Evolutionary conservation across 768 basidiomycete genomes (phyloP), one percentile per base, ranked within the genome.

Genomic region (Lactarius evosmus): DNA sequence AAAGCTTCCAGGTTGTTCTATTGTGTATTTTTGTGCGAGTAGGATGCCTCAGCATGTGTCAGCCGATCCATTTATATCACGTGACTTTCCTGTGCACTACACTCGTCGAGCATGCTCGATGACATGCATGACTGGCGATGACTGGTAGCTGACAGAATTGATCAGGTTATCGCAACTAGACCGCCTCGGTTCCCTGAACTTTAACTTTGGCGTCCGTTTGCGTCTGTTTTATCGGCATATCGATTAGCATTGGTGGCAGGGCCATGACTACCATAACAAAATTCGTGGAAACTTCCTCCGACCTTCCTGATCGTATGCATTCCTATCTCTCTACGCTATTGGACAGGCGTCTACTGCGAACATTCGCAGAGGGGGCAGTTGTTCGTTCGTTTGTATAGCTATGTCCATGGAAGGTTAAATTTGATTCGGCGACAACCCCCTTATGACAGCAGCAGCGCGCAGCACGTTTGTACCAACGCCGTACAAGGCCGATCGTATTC

Each of bases 401-500:
- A 34, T 0, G 27, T 32, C 27, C 34, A 30, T 27, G 33, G 33
- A 33, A 41, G 36, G 33, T 16, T 64, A 32, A 30, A 30, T 54
- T 59, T 60, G 29, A 64, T 55, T 59, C 49, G 12, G 14, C 14
- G 16, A 22, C 16, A 4, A 11, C 3, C 30, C 41, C 58, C 58
- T 55, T 49, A 53, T 19, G 58, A 54, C 52, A 32, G 11, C 46
- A 46, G 52, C 52, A 49, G 41, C 52, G 41, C 33, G 57, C 57
- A 46, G 40, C 7, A 36, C 27, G 32, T 44, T 54, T 22, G 56
- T 27, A 33, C 14, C 33, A 9, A 59, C 27, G 3, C 58, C 58
- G 58, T 40, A 32, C 44, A 64, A 59, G 34, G 9, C 63, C 63
- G 63, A 32, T 64, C 63, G 19, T 59, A 16, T 29, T 8, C 53